phyloP scores from a whole-genome alignment of 1,139 yeast species.

The Hemisphaericaspora subhashii region DNA sequence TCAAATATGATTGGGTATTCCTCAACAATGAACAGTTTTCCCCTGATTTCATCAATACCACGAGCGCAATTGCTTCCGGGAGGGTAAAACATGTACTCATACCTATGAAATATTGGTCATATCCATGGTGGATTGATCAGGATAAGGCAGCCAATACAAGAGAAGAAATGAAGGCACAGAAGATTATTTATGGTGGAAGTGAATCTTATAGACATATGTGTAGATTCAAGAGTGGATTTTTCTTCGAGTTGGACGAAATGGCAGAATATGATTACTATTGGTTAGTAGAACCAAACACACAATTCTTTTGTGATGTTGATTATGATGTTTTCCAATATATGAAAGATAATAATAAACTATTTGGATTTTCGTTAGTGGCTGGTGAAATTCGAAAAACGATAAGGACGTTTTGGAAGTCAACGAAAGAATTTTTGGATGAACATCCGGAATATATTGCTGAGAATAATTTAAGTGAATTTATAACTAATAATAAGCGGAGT shows the following conservation, averaged over 20 bases:
- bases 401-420: slow-evolving; percentile 56
- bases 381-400: slow-evolving; percentile 58
- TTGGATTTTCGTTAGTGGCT: slow-evolving; percentile 64
- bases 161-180: slow-evolving; percentile 45
- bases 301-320: slow-evolving; percentile 59
- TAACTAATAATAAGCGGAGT: slow-evolving; percentile 60
- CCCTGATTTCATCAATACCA: slow-evolving; percentile 45
- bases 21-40: slow-evolving; percentile 45
- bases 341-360: slow-evolving; percentile 54
- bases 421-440: slow-evolving; percentile 45
- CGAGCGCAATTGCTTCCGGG: slow-evolving; percentile 53
- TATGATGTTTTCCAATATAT: slow-evolving; percentile 63
- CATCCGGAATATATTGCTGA: slow-evolving; percentile 44
- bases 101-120: slow-evolving; percentile 66
- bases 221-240: slow-evolving; percentile 66
- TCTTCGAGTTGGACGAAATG: slow-evolving; percentile 54
- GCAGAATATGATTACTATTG: slow-evolving; percentile 61
- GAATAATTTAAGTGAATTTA: slow-evolving; percentile 48
- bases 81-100: slow-evolving; percentile 56
- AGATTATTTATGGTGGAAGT: slow-evolving; percentile 59
- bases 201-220: slow-evolving; percentile 77
- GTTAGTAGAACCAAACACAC: slow-evolving; percentile 69
- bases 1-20: slow-evolving; percentile 77
- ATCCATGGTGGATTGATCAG: slow-evolving; percentile 65
- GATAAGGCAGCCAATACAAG: slow-evolving; percentile 50